phyloP scores from a whole-genome alignment of 2,329 filamentous ascomycete genomes.

The Epichloe sibirici region DNA sequence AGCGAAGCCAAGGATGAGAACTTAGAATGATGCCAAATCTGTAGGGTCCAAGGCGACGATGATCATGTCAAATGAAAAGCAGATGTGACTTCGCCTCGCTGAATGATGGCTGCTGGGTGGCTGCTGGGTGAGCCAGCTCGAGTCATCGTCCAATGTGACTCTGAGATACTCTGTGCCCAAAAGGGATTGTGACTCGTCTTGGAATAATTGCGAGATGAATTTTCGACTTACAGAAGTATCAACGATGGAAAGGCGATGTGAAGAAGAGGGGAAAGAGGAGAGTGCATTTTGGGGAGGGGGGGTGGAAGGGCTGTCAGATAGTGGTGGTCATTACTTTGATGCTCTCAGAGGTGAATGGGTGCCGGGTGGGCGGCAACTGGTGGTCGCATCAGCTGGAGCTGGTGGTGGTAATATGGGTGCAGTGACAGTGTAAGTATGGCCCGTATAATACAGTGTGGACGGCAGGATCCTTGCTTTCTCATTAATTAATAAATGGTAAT shows the following conservation, averaged over 20 bases:
- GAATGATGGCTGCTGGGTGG: not conserved
- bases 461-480: too few relatives aligned
- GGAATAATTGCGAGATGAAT: not conserved
- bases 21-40: not conserved
- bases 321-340: not conserved
- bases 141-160: not conserved
- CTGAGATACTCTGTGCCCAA: not conserved
- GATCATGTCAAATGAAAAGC: not conserved
- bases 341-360: not conserved
- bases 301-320: not conserved
- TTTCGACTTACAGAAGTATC: not conserved
- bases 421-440: too few relatives aligned
- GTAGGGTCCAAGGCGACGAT: not conserved
- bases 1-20: not conserved
- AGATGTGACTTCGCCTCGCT: not conserved
- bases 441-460: too few relatives aligned
- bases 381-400: not conserved
- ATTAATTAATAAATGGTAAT: too few relatives aligned
- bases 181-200: not conserved
- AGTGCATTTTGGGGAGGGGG: not conserved
- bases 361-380: not conserved
- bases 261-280: not conserved
- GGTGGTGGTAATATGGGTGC: too few relatives aligned
- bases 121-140: not conserved
- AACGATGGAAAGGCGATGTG: not conserved